Evolutionary conservation across 371 early-diverging fungal genomes (phyloP), one percentile per base, ranked within the genome.

Genomic region (Mortierella sp.): DNA sequence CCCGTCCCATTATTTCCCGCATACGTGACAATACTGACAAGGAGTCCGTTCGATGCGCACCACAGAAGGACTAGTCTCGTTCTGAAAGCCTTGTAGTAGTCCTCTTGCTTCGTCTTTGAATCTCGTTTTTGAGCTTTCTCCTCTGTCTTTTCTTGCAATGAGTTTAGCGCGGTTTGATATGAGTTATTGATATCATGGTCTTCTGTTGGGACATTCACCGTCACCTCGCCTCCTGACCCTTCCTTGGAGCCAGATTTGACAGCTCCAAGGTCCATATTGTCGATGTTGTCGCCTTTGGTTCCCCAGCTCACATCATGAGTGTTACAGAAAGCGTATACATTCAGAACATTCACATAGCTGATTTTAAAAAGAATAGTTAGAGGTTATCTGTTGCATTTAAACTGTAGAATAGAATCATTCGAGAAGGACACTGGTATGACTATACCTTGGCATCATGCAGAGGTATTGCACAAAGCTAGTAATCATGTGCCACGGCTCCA

Each of bases 401-500:
- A n/a, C n/a, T n/a, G n/a, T n/a, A n/a, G n/a, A n/a, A n/a, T n/a
- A n/a, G n/a, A n/a, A n/a, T n/a, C n/a, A n/a, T n/a, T n/a, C n/a
- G n/a, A n/a, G n/a, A n/a, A n/a, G n/a, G n/a, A n/a, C n/a, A n/a
- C n/a, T n/a, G n/a, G n/a, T n/a, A n/a, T n/a, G n/a, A n/a, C n/a
- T n/a, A n/a, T n/a, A n/a, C n/a, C n/a, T n/a, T 6, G 97, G 97
- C 72, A 96, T 78, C 78, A 97, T 83, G 68, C 95, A 84, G 69
- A 96, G 81, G 82, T 98, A 97, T 83, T 96, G 96, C 28, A 94
- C 5, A 60, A 96, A 91, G 42, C 91, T 92, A 3, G 95, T 96
- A 53, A 98, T 73, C 96, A 97, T 95, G 81, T 98, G 99, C 96
- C 95, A 96, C 17, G 97, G 96, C 81, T 98, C 97, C 26, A 95